Evolutionary conservation across 768 basidiomycete species (phyloP), one percentile per base, ranked within the genome.

Genomic region (Termitomyces sp.): DNA sequence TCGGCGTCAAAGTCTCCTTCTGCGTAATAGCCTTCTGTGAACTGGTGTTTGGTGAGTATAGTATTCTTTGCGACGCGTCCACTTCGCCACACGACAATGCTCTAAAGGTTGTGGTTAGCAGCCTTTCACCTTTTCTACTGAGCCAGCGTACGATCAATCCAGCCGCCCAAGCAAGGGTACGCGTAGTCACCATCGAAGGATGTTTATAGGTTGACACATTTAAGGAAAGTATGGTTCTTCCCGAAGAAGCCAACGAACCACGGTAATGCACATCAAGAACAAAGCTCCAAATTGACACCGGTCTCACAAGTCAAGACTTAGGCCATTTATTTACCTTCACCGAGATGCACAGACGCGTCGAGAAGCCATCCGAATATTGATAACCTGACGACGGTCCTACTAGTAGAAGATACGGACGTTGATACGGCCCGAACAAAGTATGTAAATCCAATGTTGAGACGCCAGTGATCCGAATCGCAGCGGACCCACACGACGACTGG

Each of bases 1-100:
- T 83, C 76, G 0, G 74, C 69, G 31, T 72, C 65, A 61, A 78
- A 82, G 66, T 86, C 68, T 0, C 86, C 87, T 5, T 74, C 75
- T 5, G 73, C 73, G 62, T 85, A 81, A 70, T 87, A 85, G 2
- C 79, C 82, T 3, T 63, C 64, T 5, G 87, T 81, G 25, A 85
- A 77, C 1, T 73, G 56, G n/a, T 82, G 74, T 38, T 72, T 71
- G 29, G 67, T 68, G 55, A 86, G 59, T 34, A 85, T 73, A 46
- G 70, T 62, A 67, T 84, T 77, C 60, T 73, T 75, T 32, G 71
- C 63, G n/a, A 79, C 60, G 31, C 71, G 72, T 25, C 78, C 79
- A 57, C 72, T 82, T 49, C 82, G 77, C 69, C 80, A 86, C 62
- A 76, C 61, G 51, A 81, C 64, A 37, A 78, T 47, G 25, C 78